Base-by-base conservation (phyloP, 2,329 filamentous ascomycete species). In the Hirsutella thompsonii region DNA sequence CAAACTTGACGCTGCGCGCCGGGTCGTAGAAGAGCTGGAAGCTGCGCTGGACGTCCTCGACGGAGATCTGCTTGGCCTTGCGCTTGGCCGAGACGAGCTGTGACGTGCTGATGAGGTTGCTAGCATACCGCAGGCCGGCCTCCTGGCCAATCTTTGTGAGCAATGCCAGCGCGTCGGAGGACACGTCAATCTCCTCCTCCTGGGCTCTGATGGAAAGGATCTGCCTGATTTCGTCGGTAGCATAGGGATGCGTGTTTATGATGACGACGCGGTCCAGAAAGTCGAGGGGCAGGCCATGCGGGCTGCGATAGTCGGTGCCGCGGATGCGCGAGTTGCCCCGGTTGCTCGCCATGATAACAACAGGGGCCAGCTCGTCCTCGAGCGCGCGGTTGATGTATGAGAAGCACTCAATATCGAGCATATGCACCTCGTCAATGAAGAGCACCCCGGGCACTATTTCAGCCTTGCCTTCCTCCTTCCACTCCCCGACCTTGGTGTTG, bases 301-400 rank as follows among this genome's bases (percentile, higher is more conserved):
- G 92, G 52, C 84, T 92, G 52, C 79, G 81, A 66, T 96, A 95
- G 60, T 86, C 84, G 42, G 92, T 98, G 44, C 92, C 92, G 26
- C 92, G 79, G 56, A 98, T 95, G 50, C 83, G 81, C 30, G 92
- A 85, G 61, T 88, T 79, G 48, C 92, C 92, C 45, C 92, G 76
- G 68, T 98, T 98, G 72, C 85, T 94, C 41, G 92, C 92, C 92
- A 98, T 98, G 64, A 98, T 98, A 61, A 98, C 89, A 49, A 98
- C 89, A 32, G 92, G 92, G 1, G 92, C 88, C 26, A 98, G 74
- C 54, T 96, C 88, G 45, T 89, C 87, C 64, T 98, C 92, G 36
- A 98, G 72, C 1, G 92, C 92, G 40, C 92, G 84, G 69, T 98
- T 98, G 71, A 98, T 83, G 69, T 94, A 98, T 36, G 88, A 93